Base-by-base conservation (phyloP, 2,329 filamentous ascomycete species). In the Pseudonectria foliicola region DNA sequence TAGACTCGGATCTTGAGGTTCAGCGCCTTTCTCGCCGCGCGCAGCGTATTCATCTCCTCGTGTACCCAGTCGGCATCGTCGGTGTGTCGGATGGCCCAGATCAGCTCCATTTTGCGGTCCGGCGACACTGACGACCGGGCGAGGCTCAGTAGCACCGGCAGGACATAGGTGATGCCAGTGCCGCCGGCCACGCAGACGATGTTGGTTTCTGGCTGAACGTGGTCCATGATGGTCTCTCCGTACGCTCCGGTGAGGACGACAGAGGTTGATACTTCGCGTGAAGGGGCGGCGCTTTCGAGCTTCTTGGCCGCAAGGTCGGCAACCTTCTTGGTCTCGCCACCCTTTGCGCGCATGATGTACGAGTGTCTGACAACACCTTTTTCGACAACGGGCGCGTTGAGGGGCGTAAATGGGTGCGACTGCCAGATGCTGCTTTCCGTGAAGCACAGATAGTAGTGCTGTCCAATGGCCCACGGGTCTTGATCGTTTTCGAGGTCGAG, bases 381-480 rank as follows among this genome's bases (percentile, higher is more conserved):
- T 13, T 55, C 49, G 0, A 63, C 54, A 6, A 59, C 46, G 0
- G 76, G 77, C 0, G 72, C 54, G 35, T 70, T 77, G 7, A 78
- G 62, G 0, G 78, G 75, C 0, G 80, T 85, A 50, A 85, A 82
- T 0, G 82, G 82, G 48, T 86, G 82, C 0, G 77, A 77, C 56
- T 86, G 80, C 78, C 80, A 85, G 46, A 85, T 70, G 46, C 70
- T 80, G 23, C 75, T 63, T 40, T 79, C 71, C 0, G 77, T 66
- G 48, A 86, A 85, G 54, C 73, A 81, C 12, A 85, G 63, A 48
- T 77, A 85, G 55, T 82, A 85, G 51, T 86, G 82, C 56, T 85
- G 77, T 8, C 82, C 81, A 10, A 82, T 62, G 10, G 66, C 61
- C 80, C 81, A 86, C 0, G 71, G 55, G 18, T 70, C 66, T 33